Conservation (phyloP, 1,139 yeast species). For the Debaryomyces subglobosus region DNA sequence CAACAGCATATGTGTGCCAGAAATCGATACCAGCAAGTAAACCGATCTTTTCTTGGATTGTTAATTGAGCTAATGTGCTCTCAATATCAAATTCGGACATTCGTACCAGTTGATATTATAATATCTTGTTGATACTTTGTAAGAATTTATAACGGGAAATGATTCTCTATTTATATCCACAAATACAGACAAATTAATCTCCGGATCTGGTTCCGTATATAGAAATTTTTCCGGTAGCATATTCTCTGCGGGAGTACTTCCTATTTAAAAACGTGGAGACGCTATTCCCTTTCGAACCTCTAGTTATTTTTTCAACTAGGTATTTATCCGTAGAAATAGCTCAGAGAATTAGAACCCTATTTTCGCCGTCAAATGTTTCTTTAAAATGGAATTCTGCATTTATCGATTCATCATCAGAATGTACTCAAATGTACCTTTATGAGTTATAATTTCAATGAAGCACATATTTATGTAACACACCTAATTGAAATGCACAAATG, state of each 20-base stretch:
- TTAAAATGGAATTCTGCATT: too few relatives aligned
- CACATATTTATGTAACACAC: too few relatives aligned
- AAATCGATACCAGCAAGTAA: conserved; percentile 53
- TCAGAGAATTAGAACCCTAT: too few relatives aligned
- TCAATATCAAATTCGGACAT: not conserved
- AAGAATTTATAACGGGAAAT: not conserved
- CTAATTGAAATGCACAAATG: too few relatives aligned
- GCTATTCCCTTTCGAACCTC: too few relatives aligned
- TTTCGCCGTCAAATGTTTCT: too few relatives aligned
- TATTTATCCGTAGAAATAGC: not conserved
- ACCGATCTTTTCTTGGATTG: conserved; percentile 50
- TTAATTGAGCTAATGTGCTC: conserved; percentile 29
- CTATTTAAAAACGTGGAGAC: not conserved
- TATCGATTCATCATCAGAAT: too few relatives aligned
- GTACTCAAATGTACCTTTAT: too few relatives aligned
- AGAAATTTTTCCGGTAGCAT: not conserved
- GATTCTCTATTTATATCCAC: not conserved
- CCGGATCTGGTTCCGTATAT: not conserved
- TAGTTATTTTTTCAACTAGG: not conserved
- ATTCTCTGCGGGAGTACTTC: not conserved
- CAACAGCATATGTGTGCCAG: conserved; percentile 59
- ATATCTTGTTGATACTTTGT: not conserved
- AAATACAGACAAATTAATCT: not conserved
- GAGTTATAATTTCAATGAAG: too few relatives aligned
- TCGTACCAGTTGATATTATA: not conserved